Base-by-base conservation (phyloP, 2,329 filamentous ascomycete species). In the Xylaria sp. region DNA sequence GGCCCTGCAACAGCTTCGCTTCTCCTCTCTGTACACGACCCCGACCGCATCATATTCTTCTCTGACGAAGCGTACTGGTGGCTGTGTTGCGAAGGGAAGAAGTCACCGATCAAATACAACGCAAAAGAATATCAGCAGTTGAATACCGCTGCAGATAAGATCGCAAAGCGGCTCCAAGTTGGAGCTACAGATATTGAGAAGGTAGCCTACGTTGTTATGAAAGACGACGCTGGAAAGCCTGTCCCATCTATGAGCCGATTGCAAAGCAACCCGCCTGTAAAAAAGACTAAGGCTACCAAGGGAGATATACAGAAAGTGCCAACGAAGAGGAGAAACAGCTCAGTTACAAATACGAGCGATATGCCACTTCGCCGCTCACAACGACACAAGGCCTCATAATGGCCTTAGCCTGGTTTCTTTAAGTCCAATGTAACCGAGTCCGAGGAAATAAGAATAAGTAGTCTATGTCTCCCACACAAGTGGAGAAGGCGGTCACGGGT, bases 1-100 rank as follows among this genome's bases (percentile, higher is more conserved):
- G 93, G 93, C 0, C 92, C 93, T 1, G 93, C 93, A 8, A 95
- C 92, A 0, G 92, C 92, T 0, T 93, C 91, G 1, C 86, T 96
- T 39, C 81, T 95, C 0, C 84, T 96, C 2, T 87, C 90, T 4
- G 87, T 91, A 4, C 86, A 89, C 72, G 85, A 89, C 69, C 86
- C 90, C 0, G 79, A 83, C 0, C 80, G 81, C 13, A 84, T 90
- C 58, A 86, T 92, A 1, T 95, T 95, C 83, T 95, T 95, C 80
- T 92, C 90, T 2, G 93, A 97, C 76, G 93, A 96, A 80, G 85
- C 90, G 3, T 95, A 90, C 76, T 86, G 90, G 72, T 95, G 92
- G 92, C 80, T 91, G 6, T 88, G 88, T 75, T 88, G 86, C 76
- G 78, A 80, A n/a, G 84, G 84, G 0, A 80, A 82, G 50, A 85